Evolutionary conservation across 495 filamentous ascomycete genomes (phyloP), one percentile per base, ranked within the genome.

Genomic region (Aspergillus campestris): DNA sequence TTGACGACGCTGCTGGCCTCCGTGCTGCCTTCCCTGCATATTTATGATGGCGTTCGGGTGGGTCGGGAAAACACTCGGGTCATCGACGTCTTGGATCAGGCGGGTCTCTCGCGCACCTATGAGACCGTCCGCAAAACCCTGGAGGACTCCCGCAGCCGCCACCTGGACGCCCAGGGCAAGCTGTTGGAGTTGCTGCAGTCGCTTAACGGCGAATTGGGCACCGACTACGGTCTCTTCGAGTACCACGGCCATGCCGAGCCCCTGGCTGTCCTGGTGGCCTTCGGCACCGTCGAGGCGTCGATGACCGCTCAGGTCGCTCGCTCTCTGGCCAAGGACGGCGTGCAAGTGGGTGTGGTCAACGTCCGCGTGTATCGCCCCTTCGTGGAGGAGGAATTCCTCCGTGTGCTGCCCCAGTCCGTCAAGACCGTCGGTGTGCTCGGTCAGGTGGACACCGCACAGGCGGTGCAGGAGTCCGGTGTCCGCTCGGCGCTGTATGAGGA

Each of bases 361-460:
- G 91, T 97, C 40, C 83, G 92, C 45, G 76, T 98, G 40, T 97
- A 96, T 71, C 79, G 89, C 28, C 92, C 92, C 1, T 97, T 98
- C 60, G 79, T 89, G 24, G 92, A 98, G 67, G 86, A 92, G 53
- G 86, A 86, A 43, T 98, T 98, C 72, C 72, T 96, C 39, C 78
- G 81, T 34, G 78, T 75, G 3, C 73, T 98, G 9, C 89, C 92
- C 7, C 70, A 77, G 53, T 84, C 84, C 14, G 81, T 82, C 31
- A 80, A 77, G 65, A 82, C 71, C 15, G 74, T 97, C 44, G 81
- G 81, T 31, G 73, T 84, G 18, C 70, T 85, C 5, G 81, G 81
- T 24, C 81, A 85, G 52, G 80, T 84, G 45, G 63, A 64, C 27
- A 72, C 78, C 35, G 58, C 73, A 31, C 66, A 72, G 31, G 70